Conservation (phyloP, 768 basidiomycete species). For the Crucibulum laeve region DNA sequence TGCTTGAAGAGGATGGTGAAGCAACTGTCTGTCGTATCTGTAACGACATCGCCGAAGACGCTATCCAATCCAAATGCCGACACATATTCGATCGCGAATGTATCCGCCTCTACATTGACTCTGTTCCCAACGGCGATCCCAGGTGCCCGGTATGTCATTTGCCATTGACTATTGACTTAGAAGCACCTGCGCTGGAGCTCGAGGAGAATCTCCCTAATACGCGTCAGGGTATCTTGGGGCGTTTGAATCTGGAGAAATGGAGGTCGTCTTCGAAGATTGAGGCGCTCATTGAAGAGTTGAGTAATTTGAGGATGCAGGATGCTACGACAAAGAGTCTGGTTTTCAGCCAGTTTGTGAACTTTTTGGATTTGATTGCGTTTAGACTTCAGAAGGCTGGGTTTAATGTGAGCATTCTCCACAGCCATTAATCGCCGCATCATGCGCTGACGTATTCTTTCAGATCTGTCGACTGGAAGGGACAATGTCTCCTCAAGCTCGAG, state of each 20-base stretch:
- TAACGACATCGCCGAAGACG: constrained; percentile 95
- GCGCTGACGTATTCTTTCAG: constrained; percentile 28
- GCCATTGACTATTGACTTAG: constrained; percentile 91
- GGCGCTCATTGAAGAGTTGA: constrained; percentile 90
- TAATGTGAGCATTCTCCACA: constrained; percentile 45
- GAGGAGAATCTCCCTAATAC: constrained; percentile 48
- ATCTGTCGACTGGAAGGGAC: constrained; percentile 93
- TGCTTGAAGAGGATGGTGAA: constrained; percentile 56
- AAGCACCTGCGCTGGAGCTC: constrained; percentile 86
- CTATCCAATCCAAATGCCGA: constrained; percentile 88
- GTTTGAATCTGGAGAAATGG: constrained; percentile 86
- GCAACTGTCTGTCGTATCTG: constrained; percentile 92
- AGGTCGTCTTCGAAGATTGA: constrained; percentile 97
- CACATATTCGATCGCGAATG: constrained; percentile 97
- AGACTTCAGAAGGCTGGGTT: constrained; percentile 91
- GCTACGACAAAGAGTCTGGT: constrained; percentile 94
- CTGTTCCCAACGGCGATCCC: constrained; percentile 65
- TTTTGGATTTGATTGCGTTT: constrained; percentile 90
- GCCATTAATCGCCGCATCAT: neutral
- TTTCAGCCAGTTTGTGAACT: constrained; percentile 94
- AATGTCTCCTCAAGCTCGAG: constrained; percentile 95
- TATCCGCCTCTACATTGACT: constrained; percentile 87
- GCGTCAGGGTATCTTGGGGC: constrained; percentile 91
- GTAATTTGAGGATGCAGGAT: constrained; percentile 77
- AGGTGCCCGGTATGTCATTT: constrained; percentile 94